phyloP scores from a whole-genome alignment of 2,329 filamentous ascomycete species.

The Colletotrichum gloeosporioides region DNA sequence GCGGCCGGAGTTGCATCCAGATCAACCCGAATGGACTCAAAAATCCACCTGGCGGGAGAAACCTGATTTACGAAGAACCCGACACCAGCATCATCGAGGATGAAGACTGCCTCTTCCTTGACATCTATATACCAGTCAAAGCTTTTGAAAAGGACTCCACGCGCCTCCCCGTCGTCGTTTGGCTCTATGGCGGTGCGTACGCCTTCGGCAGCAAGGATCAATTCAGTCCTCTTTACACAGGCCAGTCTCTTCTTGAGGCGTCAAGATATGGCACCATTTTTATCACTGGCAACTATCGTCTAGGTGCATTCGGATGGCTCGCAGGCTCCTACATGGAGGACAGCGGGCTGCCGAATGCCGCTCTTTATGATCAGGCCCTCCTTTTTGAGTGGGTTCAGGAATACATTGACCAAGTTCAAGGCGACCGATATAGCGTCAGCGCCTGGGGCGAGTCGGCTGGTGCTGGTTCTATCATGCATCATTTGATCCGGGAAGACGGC shows the following conservation, averaged over 20 bases:
- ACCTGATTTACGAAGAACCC: not conserved
- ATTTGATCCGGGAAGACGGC: constrained; percentile 50
- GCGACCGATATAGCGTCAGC: constrained; percentile 50
- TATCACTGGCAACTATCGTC: constrained; percentile 53
- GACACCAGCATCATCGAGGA: not conserved
- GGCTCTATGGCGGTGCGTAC: constrained; percentile 52
- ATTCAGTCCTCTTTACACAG: constrained; percentile 41
- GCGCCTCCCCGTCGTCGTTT: constrained; percentile 50
- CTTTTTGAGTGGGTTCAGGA: constrained; percentile 54
- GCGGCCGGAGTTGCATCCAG: not conserved
- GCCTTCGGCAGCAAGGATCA: constrained; percentile 45
- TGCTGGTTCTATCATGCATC: constrained; percentile 54
- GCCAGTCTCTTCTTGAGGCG: constrained; percentile 37
- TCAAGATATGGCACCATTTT: constrained; percentile 47
- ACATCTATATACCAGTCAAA: constrained; percentile 51
- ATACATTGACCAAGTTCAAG: constrained; percentile 50
- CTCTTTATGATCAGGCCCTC: constrained; percentile 46
- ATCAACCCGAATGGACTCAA: not conserved
- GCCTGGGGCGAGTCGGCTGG: constrained; percentile 58
- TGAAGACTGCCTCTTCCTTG: constrained; percentile 56
- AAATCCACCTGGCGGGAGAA: not conserved
- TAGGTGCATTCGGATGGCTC: constrained; percentile 53
- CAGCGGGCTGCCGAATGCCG: constrained; percentile 47
- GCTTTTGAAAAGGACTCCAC: constrained; percentile 38
- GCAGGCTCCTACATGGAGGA: constrained; percentile 48